Evolutionary conservation across 495 filamentous ascomycete genomes (phyloP).

Genomic region (Rusavskia elegans): DNA sequence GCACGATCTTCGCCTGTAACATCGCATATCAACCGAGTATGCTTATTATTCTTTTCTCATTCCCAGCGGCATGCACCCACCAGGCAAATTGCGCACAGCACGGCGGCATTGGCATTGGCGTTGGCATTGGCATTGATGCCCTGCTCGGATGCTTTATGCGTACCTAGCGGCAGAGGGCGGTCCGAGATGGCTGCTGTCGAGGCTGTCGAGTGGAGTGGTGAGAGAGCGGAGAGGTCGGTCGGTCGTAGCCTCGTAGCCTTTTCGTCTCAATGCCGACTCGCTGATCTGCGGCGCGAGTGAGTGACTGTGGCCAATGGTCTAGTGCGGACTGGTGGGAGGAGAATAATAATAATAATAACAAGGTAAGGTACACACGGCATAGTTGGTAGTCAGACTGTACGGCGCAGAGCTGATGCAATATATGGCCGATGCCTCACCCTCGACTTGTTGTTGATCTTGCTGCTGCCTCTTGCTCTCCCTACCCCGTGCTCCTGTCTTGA

Average conservation of each 20-base stretch:
- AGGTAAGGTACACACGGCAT: too few species aligned
- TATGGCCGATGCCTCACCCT: too few species aligned
- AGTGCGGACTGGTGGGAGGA: background rate
- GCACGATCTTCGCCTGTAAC: background rate
- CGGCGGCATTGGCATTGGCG: background rate
- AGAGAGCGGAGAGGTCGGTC: too few species aligned
- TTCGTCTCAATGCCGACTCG: background rate
- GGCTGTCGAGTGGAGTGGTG: too few species aligned
- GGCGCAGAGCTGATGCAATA: background rate
- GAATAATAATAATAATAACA: too few species aligned
- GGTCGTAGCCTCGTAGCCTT: background rate
- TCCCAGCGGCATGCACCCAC: background rate
- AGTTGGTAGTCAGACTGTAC: background rate
- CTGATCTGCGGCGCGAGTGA: background rate
- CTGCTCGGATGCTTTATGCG: background rate
- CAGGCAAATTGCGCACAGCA: background rate
- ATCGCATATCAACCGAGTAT: background rate
- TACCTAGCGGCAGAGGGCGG: background rate
- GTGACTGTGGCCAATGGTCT: background rate
- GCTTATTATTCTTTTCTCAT: too few species aligned
- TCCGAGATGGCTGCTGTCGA: background rate
- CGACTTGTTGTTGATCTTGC: background rate
- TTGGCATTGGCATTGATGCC: background rate
- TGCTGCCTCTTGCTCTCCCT: background rate
- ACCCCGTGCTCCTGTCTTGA: too few species aligned